phyloP scores from a whole-genome alignment of 2,329 filamentous ascomycete species.

The Colletotrichum destructivum region DNA sequence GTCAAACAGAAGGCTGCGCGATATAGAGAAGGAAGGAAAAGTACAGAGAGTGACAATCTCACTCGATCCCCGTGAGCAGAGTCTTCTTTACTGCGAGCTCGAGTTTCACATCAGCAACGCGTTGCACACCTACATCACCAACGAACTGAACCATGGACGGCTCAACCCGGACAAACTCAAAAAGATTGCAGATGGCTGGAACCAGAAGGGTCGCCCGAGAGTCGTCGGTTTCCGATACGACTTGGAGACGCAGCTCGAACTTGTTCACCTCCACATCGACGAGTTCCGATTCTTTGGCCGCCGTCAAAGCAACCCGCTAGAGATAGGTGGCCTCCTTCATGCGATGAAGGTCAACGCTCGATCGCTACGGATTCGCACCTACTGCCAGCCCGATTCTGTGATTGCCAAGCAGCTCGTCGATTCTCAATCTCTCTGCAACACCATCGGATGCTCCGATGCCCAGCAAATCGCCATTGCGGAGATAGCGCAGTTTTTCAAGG shows the following conservation, averaged over 20 bases:
- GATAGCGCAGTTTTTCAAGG: slow-evolving; percentile 69
- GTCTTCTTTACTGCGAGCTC: slow-evolving; percentile 72
- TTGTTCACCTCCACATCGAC: slow-evolving; percentile 64
- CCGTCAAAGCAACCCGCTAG: slow-evolving; percentile 57
- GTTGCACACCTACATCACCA: slow-evolving; percentile 66
- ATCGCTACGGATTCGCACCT: slow-evolving; percentile 67
- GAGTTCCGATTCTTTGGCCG: slow-evolving; percentile 70
- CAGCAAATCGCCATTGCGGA: slow-evolving; percentile 65
- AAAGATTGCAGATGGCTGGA: slow-evolving; percentile 67
- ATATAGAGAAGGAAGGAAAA: slow-evolving; percentile 46
- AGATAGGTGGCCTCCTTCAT: slow-evolving; percentile 64
- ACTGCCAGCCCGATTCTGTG: slow-evolving; percentile 71
- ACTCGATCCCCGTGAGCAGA: slow-evolving; percentile 70
- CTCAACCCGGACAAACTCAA: slow-evolving; percentile 67
- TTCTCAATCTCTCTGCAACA: slow-evolving; percentile 64
- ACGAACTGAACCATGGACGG: slow-evolving; percentile 69
- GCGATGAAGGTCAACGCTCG: slow-evolving; percentile 68
- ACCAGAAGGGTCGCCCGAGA: slow-evolving; percentile 66
- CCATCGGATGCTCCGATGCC: slow-evolving; percentile 61
- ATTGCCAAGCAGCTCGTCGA: slow-evolving; percentile 72
- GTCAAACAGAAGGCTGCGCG: slow-evolving; percentile 50
- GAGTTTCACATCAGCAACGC: slow-evolving; percentile 68
- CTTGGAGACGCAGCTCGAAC: slow-evolving; percentile 72
- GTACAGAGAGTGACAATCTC: slow-evolving; percentile 61
- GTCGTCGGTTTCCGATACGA: slow-evolving; percentile 73